A percentile compares a stretch with the other conserved stretches of the same genome.
phyloP scores from a whole-genome alignment of 371 early-diverging fungal genomes.

The Syncephalis plumigaleata region DNA sequence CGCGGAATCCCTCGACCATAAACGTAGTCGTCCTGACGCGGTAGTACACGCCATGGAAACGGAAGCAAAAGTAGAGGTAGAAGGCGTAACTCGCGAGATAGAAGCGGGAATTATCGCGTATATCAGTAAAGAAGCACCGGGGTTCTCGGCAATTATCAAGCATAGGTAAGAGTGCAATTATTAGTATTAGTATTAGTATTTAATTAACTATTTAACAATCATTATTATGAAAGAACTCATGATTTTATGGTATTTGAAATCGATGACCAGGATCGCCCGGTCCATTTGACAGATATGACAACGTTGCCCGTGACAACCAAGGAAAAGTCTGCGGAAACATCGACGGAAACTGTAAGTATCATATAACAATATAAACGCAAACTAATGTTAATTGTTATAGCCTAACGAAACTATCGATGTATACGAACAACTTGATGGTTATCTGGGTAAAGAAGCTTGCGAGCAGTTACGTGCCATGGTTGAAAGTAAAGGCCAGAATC shows the following conservation, averaged over 20 bases:
- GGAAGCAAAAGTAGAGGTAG: too few relatives aligned
- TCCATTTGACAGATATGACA: slow-evolving; percentile 33
- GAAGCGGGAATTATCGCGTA: slow-evolving; percentile 65
- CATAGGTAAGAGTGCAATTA: slow-evolving; percentile 31
- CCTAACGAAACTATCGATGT: slow-evolving; percentile 1
- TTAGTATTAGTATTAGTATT: not conserved
- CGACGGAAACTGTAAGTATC: slow-evolving; percentile 12
- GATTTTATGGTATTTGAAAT: slow-evolving; percentile 95
- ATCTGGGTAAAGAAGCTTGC: not conserved
- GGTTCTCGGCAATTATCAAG: slow-evolving; percentile 60
- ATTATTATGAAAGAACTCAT: slow-evolving; percentile 15
- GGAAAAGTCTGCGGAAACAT: slow-evolving; percentile 7
- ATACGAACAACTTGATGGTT: not conserved
- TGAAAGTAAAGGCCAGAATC: slow-evolving; percentile 5
- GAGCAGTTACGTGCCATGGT: not conserved
- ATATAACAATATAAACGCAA: not conserved
- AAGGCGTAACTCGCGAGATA: slow-evolving; percentile 16
- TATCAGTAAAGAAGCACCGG: slow-evolving; percentile 33
- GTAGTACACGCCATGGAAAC: too few relatives aligned
- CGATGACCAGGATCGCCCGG: slow-evolving; percentile 47
- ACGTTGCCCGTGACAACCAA: not conserved
- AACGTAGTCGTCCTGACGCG: too few relatives aligned
- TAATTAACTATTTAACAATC: too few relatives aligned
- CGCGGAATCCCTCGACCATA: too few relatives aligned
- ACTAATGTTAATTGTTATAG: not conserved